Evolutionary conservation across 768 basidiomycete species (phyloP), one percentile per base, ranked within the genome.

Genomic region (Agrocybe praecox): DNA sequence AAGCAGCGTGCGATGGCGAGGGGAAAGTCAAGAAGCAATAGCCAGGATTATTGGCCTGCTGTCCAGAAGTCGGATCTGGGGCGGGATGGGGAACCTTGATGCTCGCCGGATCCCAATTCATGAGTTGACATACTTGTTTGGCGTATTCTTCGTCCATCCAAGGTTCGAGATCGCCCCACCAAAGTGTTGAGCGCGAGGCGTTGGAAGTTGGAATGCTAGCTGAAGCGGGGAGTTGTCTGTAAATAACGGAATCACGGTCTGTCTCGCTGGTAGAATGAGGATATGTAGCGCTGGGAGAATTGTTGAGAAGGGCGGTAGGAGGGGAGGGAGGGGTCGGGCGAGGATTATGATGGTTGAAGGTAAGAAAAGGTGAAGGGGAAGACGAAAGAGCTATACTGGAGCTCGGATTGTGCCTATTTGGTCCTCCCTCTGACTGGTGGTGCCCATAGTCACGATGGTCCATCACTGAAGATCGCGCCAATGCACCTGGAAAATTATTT

Each of bases 141-240:
- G 88, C 90, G 78, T 95, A 96, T 70, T 92, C 89, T 83, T 94
- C 92, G 75, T 96, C 93, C 95, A 96, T 96, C 94, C 94, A 96
- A 62, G 89, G 86, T 72, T 96, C 94, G 53, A 96, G 83, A 66
- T 92, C 90, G 62, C 87, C 86, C 86, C 95, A 92, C 81, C 86
- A 91, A 63, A 94, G 83, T 42, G 91, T 89, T 57, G 81, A 82
- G 68, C 82, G 81, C 47, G 79, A 71, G 33, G 75, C 55, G 59
- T 59, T 56, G 49, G 64, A 61, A 56, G 54, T 65, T 53, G 67
- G 19, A 52, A 70, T 59, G 47, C 60, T 21, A 58, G 59, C n/a
- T 33, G 66, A 65, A 2, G 52, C 52, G 61, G 66, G 67, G 51
- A 59, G 29, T 18, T 52, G 57, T 34, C 60, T 59, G 53, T 70